Conservation (phyloP, 495 filamentous ascomycete species). For the Xylaria cubensis region DNA sequence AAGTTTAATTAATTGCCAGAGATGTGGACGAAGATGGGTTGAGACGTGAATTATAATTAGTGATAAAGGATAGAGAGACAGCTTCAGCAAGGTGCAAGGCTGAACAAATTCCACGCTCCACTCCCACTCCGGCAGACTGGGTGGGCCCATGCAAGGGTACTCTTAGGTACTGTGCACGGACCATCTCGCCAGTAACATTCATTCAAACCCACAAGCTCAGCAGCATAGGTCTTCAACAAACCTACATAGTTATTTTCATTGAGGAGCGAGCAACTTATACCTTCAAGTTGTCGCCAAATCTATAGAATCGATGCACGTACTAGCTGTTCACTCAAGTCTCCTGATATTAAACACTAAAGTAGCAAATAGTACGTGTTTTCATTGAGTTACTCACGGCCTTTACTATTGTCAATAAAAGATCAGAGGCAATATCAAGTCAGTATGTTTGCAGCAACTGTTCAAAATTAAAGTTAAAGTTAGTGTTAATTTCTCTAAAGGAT, state of each 20-base stretch:
- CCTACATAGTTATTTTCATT: background rate
- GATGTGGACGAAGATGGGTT: background rate
- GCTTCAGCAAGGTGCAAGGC: background rate
- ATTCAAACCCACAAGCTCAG: too few relatives aligned
- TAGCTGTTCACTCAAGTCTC: background rate
- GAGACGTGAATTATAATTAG: background rate
- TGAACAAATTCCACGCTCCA: constrained; percentile 14
- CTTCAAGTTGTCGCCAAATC: background rate
- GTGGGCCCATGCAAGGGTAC: background rate
- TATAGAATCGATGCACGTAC: background rate
- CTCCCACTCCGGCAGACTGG: background rate
- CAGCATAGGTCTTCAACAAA: background rate
- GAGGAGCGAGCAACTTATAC: background rate
- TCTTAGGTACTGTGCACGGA: background rate
- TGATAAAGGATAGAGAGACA: background rate
- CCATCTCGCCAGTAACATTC: background rate
- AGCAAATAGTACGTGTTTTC: background rate
- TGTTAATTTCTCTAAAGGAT: background rate
- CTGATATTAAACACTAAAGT: background rate
- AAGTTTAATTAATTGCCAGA: background rate
- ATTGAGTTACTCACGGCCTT: background rate
- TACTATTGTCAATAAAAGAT: background rate
- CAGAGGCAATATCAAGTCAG: background rate
- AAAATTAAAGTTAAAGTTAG: background rate
- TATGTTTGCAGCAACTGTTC: background rate